phyloP scores from a whole-genome alignment of 768 basidiomycete genomes.

The Panaeolus cyanescens region DNA sequence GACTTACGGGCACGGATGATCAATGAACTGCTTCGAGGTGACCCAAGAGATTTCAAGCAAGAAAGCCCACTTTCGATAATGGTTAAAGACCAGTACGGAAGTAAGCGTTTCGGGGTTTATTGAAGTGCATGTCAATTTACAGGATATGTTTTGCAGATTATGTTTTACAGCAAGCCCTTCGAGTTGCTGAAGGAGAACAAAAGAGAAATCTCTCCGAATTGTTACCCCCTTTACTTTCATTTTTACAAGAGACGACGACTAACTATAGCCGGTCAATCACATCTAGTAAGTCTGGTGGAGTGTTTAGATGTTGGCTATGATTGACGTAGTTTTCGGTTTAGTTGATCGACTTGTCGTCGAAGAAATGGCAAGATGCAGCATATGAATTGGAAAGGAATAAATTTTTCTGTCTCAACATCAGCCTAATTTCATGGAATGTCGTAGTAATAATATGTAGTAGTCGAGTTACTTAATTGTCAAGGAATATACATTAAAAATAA shows the following conservation, averaged over 20 bases:
- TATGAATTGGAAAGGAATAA: neutral
- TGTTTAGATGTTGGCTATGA: neutral
- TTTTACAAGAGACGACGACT: conserved; percentile 72
- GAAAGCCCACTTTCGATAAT: conserved; percentile 56
- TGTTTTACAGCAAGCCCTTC: conserved; percentile 79
- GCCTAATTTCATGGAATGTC: too few species aligned
- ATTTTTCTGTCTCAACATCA: neutral
- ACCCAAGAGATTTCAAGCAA: conserved; percentile 64
- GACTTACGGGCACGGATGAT: conserved; percentile 72
- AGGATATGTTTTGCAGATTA: conserved; percentile 55
- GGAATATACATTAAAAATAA: too few species aligned
- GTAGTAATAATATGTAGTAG: neutral
- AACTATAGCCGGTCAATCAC: conserved; percentile 80
- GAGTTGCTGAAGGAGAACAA: conserved; percentile 71
- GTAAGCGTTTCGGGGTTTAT: conserved; percentile 46
- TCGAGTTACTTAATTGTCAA: too few species aligned
- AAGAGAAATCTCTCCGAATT: conserved; percentile 61
- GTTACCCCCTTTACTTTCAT: conserved; percentile 67
- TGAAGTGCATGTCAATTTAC: neutral
- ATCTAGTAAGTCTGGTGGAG: conserved; percentile 56
- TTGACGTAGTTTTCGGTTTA: conserved; percentile 24
- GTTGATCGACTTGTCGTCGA: conserved; percentile 58
- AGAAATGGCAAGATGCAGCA: conserved; percentile 47
- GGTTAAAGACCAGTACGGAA: conserved; percentile 91
- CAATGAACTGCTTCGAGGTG: conserved; percentile 71